Evolutionary conservation across 2,329 filamentous ascomycete genomes (phyloP), one percentile per base, ranked within the genome.

Genomic region (Colletotrichum euphorbiae): DNA sequence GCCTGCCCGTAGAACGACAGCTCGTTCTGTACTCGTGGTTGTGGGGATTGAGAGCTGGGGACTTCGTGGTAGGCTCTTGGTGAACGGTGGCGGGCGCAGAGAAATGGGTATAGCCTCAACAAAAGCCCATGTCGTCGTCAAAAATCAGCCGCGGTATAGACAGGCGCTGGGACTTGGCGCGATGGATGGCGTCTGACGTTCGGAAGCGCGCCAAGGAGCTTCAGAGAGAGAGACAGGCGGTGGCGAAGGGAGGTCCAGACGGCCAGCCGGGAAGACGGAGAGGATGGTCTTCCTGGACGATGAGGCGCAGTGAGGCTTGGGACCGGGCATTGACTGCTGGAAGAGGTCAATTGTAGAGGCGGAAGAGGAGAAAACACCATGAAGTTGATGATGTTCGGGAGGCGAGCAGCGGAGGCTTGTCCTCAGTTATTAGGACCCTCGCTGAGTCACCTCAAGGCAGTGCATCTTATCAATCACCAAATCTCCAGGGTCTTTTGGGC

Each of bases 351-450:
- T 8, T 19, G 15, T n/a, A 43, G 38, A 66, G 38, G 55, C 17
- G 28, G 48, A 28, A 38, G 38, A 24, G 42, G 17, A 24, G 19
- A 57, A 24, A 59, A 17, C 36, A 12, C 40, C 48, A 3, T 42
- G 24, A n/a, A 54, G 21, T 33, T 43, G 60, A 46, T 15, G 19
- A 43, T 45, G 59, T 46, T 33, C 9, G 19, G 19, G 33, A 59
- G n/a, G n/a, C n/a, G n/a, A n/a, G n/a, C n/a, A n/a, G n/a, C n/a
- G 17, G 40, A 58, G 28, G 52, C 46, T 67, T 64, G 64, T 67
- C n/a, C n/a, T 21, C 21, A 21, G 21, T 21, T 2, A 21, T 21
- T 21, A 24, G 21, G 4, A 3, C 21, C 21, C 21, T 4, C 21
- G 21, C 21, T 24, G 3, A 5, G 1, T 24, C 21, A 21, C 21